Conservation (phyloP, 495 filamentous ascomycete species). For the Elasticomyces elasticus region DNA sequence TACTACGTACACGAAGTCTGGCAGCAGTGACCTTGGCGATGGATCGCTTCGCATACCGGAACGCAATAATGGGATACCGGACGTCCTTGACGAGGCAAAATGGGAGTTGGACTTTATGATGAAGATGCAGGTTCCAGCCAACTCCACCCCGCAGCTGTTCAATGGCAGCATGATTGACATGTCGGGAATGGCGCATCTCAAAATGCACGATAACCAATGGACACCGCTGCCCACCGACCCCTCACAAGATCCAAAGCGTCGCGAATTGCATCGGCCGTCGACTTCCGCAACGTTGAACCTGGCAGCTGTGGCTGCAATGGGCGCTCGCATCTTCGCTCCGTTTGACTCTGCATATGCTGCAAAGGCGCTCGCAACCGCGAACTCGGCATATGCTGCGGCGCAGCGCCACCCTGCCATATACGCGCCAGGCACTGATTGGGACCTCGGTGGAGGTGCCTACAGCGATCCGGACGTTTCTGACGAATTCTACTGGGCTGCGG, state of each 20-base stretch:
- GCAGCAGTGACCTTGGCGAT: conserved; percentile 1
- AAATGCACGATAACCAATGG: conserved; percentile 17
- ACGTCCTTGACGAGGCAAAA: conserved; percentile 16
- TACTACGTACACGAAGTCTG: neutral
- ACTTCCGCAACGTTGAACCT: conserved; percentile 8
- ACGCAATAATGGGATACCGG: conserved; percentile 14
- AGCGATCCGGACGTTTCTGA: conserved; percentile 14
- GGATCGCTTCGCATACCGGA: conserved; percentile 17
- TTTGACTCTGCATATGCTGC: conserved; percentile 3
- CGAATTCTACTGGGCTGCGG: conserved; percentile 18
- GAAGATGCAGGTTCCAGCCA: conserved; percentile 19
- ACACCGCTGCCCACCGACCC: conserved; percentile 13
- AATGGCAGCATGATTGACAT: conserved; percentile 15
- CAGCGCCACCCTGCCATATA: conserved; percentile 6
- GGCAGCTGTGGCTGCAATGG: conserved; percentile 10
- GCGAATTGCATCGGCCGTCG: conserved; percentile 9
- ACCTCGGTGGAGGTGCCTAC: conserved; percentile 16
- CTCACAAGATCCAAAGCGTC: conserved; percentile 10
- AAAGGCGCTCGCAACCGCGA: conserved; percentile 2
- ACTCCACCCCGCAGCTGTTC: conserved; percentile 13
- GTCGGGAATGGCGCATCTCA: conserved; percentile 12
- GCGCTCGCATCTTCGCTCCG: conserved; percentile 1
- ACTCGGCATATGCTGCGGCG: conserved; percentile 12
- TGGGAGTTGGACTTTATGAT: conserved; percentile 18
- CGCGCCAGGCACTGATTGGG: conserved; percentile 15